A percentile compares a stretch with the other conserved stretches of the same genome.
These are phyloP conservation scores for Suillus luteus DNA, from an alignment of 768 basidiomycete species.

Conservation along the genomic window DNA sequence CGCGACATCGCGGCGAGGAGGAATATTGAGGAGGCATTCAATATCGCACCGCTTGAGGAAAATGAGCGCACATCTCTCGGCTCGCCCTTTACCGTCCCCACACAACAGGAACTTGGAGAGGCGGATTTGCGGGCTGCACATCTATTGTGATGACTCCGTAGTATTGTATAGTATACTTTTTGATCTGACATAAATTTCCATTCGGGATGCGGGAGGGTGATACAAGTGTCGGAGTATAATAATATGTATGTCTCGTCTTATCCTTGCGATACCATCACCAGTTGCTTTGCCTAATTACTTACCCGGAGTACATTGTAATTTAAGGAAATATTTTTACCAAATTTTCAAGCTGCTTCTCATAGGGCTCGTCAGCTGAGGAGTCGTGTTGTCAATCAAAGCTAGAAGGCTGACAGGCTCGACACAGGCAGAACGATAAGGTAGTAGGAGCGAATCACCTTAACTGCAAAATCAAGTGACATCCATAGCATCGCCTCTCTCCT, in stretches of 20 bases:
- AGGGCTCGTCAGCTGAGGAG: neutral
- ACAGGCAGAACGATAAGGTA: neutral
- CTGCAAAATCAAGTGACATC: neutral
- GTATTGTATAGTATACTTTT: conserved; percentile 15
- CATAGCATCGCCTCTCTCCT: neutral
- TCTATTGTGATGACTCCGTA: conserved; percentile 39
- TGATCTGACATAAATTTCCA: neutral
- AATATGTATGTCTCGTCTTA: neutral
- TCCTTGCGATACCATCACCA: conserved; percentile 7
- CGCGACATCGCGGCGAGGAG: conserved; percentile 53
- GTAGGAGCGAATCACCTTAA: neutral
- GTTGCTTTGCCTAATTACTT: conserved; percentile 17
- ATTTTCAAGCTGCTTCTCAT: conserved; percentile 15
- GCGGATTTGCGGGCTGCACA: conserved; percentile 55
- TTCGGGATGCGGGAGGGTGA: neutral
- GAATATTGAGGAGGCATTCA: conserved; percentile 55
- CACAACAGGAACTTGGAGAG: conserved; percentile 40
- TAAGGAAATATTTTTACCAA: conserved; percentile 2
- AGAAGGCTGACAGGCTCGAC: neutral
- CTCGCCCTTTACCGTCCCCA: conserved; percentile 23
- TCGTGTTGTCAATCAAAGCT: neutral
- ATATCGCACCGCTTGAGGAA: conserved; percentile 39
- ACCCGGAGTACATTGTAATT: conserved; percentile 24
- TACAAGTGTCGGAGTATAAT: neutral
- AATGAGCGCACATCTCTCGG: conserved; percentile 26